Base-by-base conservation (phyloP, 768 basidiomycete species). In the Guyanaporus albipodus region DNA sequence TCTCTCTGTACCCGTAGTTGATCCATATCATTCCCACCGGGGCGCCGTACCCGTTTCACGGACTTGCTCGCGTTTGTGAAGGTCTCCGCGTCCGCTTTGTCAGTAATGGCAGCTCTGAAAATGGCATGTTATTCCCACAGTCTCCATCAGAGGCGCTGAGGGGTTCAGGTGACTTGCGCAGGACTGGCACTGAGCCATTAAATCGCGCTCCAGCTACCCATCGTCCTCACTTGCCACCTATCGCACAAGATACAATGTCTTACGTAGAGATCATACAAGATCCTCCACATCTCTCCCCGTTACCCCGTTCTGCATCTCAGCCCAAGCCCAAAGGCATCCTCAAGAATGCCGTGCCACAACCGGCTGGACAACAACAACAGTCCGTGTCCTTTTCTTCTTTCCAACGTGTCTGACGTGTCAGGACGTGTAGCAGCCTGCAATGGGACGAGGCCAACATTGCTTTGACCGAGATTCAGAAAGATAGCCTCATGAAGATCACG, bases 381-480 rank as follows among this genome's bases (percentile, higher is more conserved):
- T 85, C 54, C 60, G 81, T 65, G 15, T 38, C n/a, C 8, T 14
- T 11, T 18, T n/a, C 21, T 23, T 21, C 11, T 12, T 8, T 9
- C n/a, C 15, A 6, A 12, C 32, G 39, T 8, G 32, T 34, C 42
- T 50, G 17, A 53, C 18, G 6, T 21, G 2, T 21, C 8, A 26
- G 33, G 23, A 36, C 29, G 0, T 49, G 8, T 44, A 75, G 77
- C 55, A 93, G 84, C 57, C 62, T 96, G 59, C 88, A 90, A 61
- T 97, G 93, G 93, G 94, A 97, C 61, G 93, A 97, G 60, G 89
- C 82, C 64, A 97, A 96, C 62, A 75, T 97, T 28, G 89, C 90
- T 21, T 67, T 89, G 59, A 96, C 93, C 1, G 93, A 97, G 68
- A 83, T 91, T 55, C 82, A 87, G 75, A 95, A 95, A 68, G 92